Percentiles rank a stretch among this genome's conserved stretches.
These are phyloP conservation scores for Clavaria fumosa DNA, from an alignment of 768 basidiomycete genomes.

Conservation along the genomic window DNA sequence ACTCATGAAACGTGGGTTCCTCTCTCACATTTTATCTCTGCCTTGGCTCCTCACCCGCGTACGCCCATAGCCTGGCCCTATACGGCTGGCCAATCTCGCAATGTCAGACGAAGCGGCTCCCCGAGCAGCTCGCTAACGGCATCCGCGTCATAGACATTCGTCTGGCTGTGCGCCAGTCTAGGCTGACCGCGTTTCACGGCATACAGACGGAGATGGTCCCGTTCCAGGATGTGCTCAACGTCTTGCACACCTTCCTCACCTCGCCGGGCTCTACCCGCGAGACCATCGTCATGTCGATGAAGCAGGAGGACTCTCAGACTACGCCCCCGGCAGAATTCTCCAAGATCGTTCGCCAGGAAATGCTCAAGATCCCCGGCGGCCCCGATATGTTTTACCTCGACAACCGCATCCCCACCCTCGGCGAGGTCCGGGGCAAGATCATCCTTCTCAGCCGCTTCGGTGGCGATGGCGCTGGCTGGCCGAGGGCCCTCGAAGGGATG, in stretches of 20 bases:
- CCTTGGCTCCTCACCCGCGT: neutral
- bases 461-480: slow-evolving; percentile 52
- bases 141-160: slow-evolving; percentile 76
- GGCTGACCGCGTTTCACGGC: slow-evolving; percentile 69
- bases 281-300: slow-evolving; percentile 75
- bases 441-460: slow-evolving; percentile 83
- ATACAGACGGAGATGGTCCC: slow-evolving; percentile 52
- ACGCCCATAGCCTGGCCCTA: slow-evolving; percentile 49
- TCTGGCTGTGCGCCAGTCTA: slow-evolving; percentile 45
- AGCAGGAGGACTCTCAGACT: slow-evolving; percentile 61
- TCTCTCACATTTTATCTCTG: neutral
- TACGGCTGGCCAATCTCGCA: slow-evolving; percentile 80
- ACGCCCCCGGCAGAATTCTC: slow-evolving; percentile 42
- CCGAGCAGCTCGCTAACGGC: slow-evolving; percentile 55
- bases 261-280: slow-evolving; percentile 42
- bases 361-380: slow-evolving; percentile 38
- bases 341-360: slow-evolving; percentile 45
- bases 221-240: slow-evolving; percentile 49
- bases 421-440: slow-evolving; percentile 75
- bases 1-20: slow-evolving; percentile 54
- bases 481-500: slow-evolving; percentile 47
- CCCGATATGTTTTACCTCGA: slow-evolving; percentile 67
- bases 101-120: slow-evolving; percentile 66
- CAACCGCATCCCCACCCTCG: slow-evolving; percentile 64
- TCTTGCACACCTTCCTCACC: slow-evolving; percentile 49